These are phyloP conservation scores for Ilex asprella DNA, from an alignment of 257 asterid genomes.

Conservation along the genomic window DNA sequence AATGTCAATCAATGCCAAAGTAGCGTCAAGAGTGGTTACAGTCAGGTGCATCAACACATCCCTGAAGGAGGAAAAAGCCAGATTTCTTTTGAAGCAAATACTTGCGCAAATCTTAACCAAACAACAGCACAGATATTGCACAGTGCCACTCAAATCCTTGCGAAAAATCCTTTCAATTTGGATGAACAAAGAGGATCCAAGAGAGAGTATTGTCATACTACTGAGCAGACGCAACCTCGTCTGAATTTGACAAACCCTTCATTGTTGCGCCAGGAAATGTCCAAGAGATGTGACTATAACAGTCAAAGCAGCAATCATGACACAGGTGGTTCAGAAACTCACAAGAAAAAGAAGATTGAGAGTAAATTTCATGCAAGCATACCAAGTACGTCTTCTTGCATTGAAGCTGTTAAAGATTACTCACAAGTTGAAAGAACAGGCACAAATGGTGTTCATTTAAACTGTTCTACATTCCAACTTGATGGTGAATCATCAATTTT, in stretches of 20 bases:
- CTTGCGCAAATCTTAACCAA: slow-evolving; percentile 18
- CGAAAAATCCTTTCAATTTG: slow-evolving; percentile 17
- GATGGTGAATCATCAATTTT: slow-evolving; percentile 19
- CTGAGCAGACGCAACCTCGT: slow-evolving; percentile 18
- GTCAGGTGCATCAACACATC: slow-evolving; percentile 29
- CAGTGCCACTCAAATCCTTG: slow-evolving; percentile 19
- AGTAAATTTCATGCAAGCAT: slow-evolving; percentile 19
- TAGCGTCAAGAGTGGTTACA: slow-evolving; percentile 16
- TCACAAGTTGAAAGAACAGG: slow-evolving; percentile 20
- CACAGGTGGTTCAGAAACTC: slow-evolving; percentile 20
- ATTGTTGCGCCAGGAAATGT: slow-evolving; percentile 23
- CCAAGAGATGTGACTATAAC: slow-evolving; percentile 14
- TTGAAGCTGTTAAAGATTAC: slow-evolving; percentile 22
- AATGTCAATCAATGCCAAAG: slow-evolving; percentile 27
- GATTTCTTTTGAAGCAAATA: slow-evolving; percentile 31
- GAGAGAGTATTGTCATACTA: slow-evolving; percentile 26
- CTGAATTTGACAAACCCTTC: slow-evolving; percentile 25
- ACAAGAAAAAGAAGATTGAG: slow-evolving; percentile 23
- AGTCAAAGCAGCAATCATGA: slow-evolving; percentile 17
- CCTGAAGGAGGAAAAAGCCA: slow-evolving; percentile 22
- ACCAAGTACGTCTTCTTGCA: slow-evolving; percentile 25
- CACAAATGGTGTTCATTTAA: slow-evolving; percentile 20
- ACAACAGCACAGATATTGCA: slow-evolving; percentile 27
- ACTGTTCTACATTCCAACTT: slow-evolving; percentile 20
- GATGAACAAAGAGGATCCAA: slow-evolving; percentile 33